A percentile compares a stretch with the other conserved stretches of the same genome.
phyloP scores from a whole-genome alignment of 345 rosid genomes.

The Erysimum cheiranthoides region DNA sequence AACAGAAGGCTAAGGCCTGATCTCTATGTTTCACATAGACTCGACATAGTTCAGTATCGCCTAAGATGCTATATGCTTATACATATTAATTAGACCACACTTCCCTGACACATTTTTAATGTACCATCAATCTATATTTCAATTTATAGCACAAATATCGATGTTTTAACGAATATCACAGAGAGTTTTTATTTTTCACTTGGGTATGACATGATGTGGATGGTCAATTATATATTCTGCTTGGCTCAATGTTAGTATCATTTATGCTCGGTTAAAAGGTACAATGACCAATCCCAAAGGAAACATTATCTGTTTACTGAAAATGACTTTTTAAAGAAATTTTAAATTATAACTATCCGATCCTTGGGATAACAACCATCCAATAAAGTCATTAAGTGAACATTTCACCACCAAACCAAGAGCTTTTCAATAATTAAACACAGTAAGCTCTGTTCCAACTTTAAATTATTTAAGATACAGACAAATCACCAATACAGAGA shows the following conservation, averaged over 20 bases:
- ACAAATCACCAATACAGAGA: constrained; percentile 20
- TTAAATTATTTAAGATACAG: constrained; percentile 6
- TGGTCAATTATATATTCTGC: constrained; percentile 26
- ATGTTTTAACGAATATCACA: constrained; percentile 28
- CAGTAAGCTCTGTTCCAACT: constrained; percentile 36
- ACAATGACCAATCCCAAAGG: constrained; percentile 34
- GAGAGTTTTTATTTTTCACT: constrained; percentile 4
- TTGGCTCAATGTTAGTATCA: constrained; percentile 17
- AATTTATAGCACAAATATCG: constrained; percentile 25
- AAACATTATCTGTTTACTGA: constrained; percentile 35
- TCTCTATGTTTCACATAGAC: constrained; percentile 47
- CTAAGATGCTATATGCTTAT: constrained; percentile 44
- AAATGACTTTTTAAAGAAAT: constrained; percentile 11
- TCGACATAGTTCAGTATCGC: constrained; percentile 48
- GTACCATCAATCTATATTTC: constrained; percentile 30
- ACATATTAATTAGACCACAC: constrained; percentile 32
- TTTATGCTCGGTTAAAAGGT: constrained; percentile 17
- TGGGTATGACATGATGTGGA: constrained; percentile 27
- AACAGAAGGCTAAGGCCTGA: constrained; percentile 37
- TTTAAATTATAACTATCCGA: not conserved
- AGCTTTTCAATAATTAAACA: constrained; percentile 25
- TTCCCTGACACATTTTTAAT: constrained; percentile 43
- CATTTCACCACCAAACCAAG: constrained; percentile 29
- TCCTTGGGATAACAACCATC: constrained; percentile 25
- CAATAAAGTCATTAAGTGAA: constrained; percentile 37